These are phyloP conservation scores for Podospora comata DNA, from an alignment of 495 filamentous ascomycete species.

Conservation along the genomic window DNA sequence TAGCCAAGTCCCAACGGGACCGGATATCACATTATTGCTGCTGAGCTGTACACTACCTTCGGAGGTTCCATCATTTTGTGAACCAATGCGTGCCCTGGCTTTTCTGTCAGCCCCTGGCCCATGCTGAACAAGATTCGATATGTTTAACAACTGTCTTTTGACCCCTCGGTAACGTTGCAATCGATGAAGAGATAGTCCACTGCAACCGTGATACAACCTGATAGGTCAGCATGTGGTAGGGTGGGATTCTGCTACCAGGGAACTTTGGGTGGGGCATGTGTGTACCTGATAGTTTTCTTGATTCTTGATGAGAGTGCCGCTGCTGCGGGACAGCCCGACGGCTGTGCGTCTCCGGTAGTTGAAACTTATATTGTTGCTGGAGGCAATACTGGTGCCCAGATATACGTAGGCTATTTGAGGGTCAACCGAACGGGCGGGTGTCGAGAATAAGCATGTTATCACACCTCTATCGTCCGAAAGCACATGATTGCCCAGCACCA, in stretches of 20 bases:
- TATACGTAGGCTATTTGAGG: not conserved
- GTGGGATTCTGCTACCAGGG: not conserved
- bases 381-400: not conserved
- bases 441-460: not conserved
- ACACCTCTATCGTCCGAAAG: not conserved
- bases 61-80: no score
- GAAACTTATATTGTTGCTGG: not conserved
- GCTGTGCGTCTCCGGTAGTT: not conserved
- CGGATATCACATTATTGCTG: not conserved
- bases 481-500: not conserved
- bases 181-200: not conserved
- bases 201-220: not conserved
- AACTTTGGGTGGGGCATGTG: not conserved
- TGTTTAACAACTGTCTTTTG: not conserved
- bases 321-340: not conserved
- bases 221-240: not conserved
- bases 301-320: not conserved
- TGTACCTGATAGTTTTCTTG: not conserved
- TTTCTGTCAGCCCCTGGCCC: no score
- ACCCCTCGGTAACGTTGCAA: not conserved
- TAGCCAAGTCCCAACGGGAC: not conserved
- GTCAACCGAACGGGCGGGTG: not conserved
- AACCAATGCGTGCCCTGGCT: no score
- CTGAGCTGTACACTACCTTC: not conserved
- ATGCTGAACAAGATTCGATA: not conserved